Conservation (phyloP, 345 rosid species). For the Clausena lansium region DNA sequence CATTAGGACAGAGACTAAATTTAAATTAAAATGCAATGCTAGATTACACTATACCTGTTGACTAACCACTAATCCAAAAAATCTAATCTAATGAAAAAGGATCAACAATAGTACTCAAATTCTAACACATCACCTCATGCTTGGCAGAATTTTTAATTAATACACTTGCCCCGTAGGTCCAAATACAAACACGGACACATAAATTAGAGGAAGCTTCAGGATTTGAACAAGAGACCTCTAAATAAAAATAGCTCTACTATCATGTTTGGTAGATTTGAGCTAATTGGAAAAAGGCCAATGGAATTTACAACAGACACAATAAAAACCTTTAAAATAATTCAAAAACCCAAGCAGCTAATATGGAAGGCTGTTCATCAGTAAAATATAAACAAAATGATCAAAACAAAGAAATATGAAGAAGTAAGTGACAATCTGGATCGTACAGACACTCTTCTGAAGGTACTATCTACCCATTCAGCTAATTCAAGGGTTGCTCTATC, state of each 20-base stretch:
- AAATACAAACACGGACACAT: background rate
- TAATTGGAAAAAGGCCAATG: background rate
- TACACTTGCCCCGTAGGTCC: background rate
- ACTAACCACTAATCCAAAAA: background rate
- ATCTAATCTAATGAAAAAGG: background rate
- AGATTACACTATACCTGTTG: background rate
- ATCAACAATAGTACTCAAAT: background rate
- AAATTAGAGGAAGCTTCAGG: background rate
- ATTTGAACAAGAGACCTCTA: background rate
- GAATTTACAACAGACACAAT: background rate
- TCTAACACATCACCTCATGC: background rate
- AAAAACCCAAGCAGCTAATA: background rate
- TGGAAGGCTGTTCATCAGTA: background rate
- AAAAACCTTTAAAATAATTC: background rate
- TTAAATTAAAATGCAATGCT: background rate
- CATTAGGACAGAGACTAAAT: background rate
- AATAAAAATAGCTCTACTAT: background rate
- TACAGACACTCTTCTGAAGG: constrained; percentile 74
- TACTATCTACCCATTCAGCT: constrained; percentile 92
- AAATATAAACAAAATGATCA: background rate
- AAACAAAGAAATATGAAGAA: constrained; percentile 12
- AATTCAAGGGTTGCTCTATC: constrained; percentile 95
- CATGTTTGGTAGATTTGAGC: background rate
- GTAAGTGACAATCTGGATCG: constrained; percentile 26
- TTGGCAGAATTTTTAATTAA: background rate